Evolutionary conservation across 129 eudicot genomes (phyloP), one percentile per base, ranked within the genome.

Genomic region (Pseudognaphalium luteoalbum): DNA sequence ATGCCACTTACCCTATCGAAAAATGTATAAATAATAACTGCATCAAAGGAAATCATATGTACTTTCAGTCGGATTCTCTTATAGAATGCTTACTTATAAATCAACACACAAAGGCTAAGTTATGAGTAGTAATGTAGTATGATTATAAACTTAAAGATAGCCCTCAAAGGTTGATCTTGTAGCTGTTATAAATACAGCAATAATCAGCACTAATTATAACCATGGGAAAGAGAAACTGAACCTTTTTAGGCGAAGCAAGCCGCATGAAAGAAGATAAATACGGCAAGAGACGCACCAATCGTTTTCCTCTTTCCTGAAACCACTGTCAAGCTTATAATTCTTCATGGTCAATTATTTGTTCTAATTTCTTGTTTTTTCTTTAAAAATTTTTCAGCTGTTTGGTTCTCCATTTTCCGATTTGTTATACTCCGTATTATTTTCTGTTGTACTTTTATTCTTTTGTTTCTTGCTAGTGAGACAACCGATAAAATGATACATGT

Each of bases 181-280:
- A 41, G 47, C 47, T 41, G 47, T 12, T 9, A 41, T 41, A 41
- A 41, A 41, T 41, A 41, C 14, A 41, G 10, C 47, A 1, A 41
- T 12, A 41, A 41, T 41, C 47, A 9, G 10, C 14, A 9, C 28
- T 25, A 25, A 25, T 41, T 41, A 54, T 54, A 54, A 54, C 25
- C 19, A 6, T 16, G 60, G 21, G n/a, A 21, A 52, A 52, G 21
- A 14, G 60, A 54, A 54, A 54, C 21, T 54, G 60, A 54, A 75
- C 84, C 87, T 83, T 66, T 60, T 30, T 56, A 42, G 10, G 82
- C 68, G 41, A 68, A 70, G 52, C 79, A 83, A 50, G 65, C 20
- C 28, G 76, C 81, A 65, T 25, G 81, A 44, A 83, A 79, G 62
- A 71, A 71, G 74, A 80, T 68, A 66, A 63, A 68, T 9, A 62